Evolutionary conservation across 768 basidiomycete species (phyloP), one percentile per base, ranked within the genome.

Genomic region (Agrocybe chaxingu): DNA sequence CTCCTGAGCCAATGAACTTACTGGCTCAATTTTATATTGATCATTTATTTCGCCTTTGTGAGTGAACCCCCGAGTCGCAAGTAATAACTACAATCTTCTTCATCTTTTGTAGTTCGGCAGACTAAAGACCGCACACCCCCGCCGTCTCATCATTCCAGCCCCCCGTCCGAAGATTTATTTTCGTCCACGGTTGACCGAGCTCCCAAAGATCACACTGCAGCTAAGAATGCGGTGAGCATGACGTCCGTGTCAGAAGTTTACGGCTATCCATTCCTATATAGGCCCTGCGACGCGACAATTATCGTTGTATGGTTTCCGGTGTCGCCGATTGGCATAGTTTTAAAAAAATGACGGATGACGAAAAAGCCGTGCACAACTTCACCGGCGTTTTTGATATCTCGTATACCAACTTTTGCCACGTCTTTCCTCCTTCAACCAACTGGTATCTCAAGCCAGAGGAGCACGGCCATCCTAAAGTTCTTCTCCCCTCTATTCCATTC

Each of bases 361-460:
- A 40, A 11, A 11, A 42, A 29, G 38, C 35, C 13, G 42, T 13
- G 10, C 11, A 11, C 11, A 18, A n/a, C 42, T 9, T 31, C 12
- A 35, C 38, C 8, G 8, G 16, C 19, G 11, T 32, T 6, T 4
- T 8, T 31, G 13, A 7, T 46, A 24, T 24, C 24, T 10, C 9
- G 13, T 7, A 10, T 2, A 56, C 55, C 12, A 50, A 52, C 32
- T 48, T 36, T 34, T 34, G 36, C 30, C 43, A 52, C 16, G 49
- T 56, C n/a, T 49, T 56, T 31, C 51, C 55, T 34, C 44, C 51
- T 4, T 56, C 55, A n/a, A 52, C 36, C 18, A 44, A 43, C 19
- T 7, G 42, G 48, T 30, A 38, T 41, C 51, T 49, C 11, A n/a
- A 42, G 8, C 11, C 24, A 8, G 45, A 45, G 33, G 34, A 43